Evolutionary conservation across 345 rosid species (phyloP), one percentile per base, ranked within the genome.

Genomic region (Leavenworthia alabamica): DNA sequence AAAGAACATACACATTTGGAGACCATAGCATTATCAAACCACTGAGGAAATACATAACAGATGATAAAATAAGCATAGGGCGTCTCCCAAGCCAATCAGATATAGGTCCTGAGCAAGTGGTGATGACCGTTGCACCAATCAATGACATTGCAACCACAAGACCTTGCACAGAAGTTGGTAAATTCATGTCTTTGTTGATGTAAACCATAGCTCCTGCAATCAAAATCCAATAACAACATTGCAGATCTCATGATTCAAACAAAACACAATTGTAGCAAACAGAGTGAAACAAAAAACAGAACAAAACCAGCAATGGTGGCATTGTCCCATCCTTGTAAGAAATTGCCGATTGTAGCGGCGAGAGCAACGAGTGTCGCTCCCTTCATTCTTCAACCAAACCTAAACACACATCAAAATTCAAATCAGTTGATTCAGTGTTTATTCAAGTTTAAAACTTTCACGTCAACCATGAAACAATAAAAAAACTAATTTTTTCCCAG

Each of bases 311-410:
- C 97, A 80, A 93, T 93, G 19, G 97, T 89, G 61, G 99, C 99
- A 79, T 89, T 93, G 80, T 93, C 99, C 99, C 99, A 93, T 80
- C 99, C 99, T 77, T 89, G 99, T 63, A 93, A 82, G 77, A 93
- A 89, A 82, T 86, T 93, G 48, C 99, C 99, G 51, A 93, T 61
- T 9, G 96, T 70, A 43, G 99, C 97, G 39, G 84, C 88, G 76
- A 93, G 79, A 72, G 99, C 99, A 60, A 93, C 99, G 53, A 81
- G 59, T 19, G 83, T 86, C 62, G 97, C 91, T 70, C 89, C 94
- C 50, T 58, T 84, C 97, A 89, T 86, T 75, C 68, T 73, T 62
- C 73, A 53, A 62, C 64, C 40, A 47, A 62, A n/a, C 59, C 44
- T 55, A 70, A 52, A 28, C 17, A 46, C 33, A 55, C 39, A 53